Conservation (phyloP, 176 grass and related monocot species). For the Carex scoparia region DNA sequence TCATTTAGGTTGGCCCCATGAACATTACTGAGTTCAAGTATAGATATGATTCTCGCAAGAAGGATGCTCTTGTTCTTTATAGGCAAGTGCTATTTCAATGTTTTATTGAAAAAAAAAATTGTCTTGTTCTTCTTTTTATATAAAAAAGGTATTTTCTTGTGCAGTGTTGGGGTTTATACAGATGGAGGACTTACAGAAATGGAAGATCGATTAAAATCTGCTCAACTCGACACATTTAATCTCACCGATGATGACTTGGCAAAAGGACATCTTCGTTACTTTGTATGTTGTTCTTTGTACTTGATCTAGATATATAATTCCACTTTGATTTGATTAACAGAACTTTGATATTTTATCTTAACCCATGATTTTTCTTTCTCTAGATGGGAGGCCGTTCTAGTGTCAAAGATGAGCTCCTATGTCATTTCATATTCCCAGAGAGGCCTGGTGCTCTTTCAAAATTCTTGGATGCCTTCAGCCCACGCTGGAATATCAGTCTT, state of each 20-base stretch:
- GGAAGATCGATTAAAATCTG: slow-evolving; percentile 56
- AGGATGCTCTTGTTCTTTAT: slow-evolving; percentile 90
- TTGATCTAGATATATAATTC: neutral
- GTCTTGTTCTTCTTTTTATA: neutral
- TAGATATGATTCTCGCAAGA: slow-evolving; percentile 79
- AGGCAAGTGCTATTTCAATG: slow-evolving; percentile 35
- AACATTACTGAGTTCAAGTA: slow-evolving; percentile 99
- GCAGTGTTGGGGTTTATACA: slow-evolving; percentile 93
- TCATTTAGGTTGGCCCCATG: slow-evolving; percentile 79
- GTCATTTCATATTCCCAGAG: slow-evolving; percentile 92
- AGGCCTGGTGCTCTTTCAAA: slow-evolving; percentile 80
- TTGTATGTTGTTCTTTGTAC: slow-evolving; percentile 54
- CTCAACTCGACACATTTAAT: slow-evolving; percentile 64
- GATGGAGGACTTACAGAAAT: slow-evolving; percentile 69
- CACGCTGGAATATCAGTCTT: slow-evolving; percentile 95
- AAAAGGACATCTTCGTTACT: slow-evolving; percentile 92
- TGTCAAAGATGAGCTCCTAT: slow-evolving; percentile 72
- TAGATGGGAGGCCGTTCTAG: slow-evolving; percentile 92
- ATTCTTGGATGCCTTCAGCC: slow-evolving; percentile 78
- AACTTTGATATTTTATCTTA: slow-evolving; percentile 9
- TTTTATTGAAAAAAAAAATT: neutral
- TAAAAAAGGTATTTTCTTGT: slow-evolving; percentile 23
- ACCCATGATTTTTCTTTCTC: slow-evolving; percentile 4
- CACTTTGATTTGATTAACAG: neutral
- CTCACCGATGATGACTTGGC: slow-evolving; percentile 84